Evolutionary conservation across 1,284 basidiomycete species (phyloP).

Genomic region (Fomes fomentarius): DNA sequence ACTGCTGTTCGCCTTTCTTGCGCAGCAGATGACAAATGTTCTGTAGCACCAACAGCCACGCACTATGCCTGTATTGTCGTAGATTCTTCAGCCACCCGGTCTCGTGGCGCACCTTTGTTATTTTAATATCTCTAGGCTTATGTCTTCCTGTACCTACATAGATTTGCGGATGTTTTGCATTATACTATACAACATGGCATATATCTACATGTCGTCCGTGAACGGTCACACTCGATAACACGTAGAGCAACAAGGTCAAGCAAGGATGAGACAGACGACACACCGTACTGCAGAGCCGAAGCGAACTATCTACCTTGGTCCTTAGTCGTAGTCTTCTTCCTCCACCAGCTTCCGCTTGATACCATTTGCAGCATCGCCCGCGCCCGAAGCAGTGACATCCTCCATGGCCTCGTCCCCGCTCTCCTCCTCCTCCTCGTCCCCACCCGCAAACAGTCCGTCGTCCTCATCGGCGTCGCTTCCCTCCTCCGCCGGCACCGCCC

Average conservation of each 20-base stretch:
- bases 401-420: conserved; percentile 79
- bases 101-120: background rate
- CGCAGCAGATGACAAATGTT: conserved; percentile 33
- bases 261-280: background rate
- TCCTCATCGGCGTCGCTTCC: conserved; percentile 67
- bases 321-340: conserved; percentile 83
- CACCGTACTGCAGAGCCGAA: too few relatives aligned
- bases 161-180: conserved; percentile 1
- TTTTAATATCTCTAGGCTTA: conserved; percentile 18
- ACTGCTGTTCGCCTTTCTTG: conserved; percentile 38
- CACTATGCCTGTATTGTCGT: background rate
- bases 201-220: conserved; percentile 1
- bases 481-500: conserved; percentile 56
- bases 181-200: conserved; percentile 18
- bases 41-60: background rate
- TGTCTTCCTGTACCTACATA: conserved; percentile 18
- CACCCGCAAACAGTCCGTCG: conserved; percentile 64
- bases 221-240: background rate
- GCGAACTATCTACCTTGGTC: too few relatives aligned
- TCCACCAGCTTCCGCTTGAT: conserved; percentile 79
- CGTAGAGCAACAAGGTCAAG: background rate
- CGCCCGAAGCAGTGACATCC: conserved; percentile 59
- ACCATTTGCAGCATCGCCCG: conserved; percentile 52
- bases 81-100: background rate
- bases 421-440: conserved; percentile 69